Evolutionary conservation across 2,329 filamentous ascomycete species (phyloP).

Genomic region (Scytalidium lignicola): DNA sequence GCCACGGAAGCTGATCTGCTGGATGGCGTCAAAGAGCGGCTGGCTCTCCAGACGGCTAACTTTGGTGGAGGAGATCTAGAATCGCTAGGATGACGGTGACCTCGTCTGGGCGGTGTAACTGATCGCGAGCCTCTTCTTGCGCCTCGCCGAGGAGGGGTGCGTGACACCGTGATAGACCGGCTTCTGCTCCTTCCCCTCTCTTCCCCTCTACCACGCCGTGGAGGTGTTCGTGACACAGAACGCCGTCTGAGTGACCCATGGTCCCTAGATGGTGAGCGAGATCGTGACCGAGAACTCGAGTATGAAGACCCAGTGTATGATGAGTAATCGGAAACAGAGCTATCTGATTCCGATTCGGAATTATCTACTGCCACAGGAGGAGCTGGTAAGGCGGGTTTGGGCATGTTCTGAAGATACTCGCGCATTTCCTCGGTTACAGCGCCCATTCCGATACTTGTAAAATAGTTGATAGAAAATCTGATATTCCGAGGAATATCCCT

Average conservation of each 20-base stretch:
- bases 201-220: slow-evolving; percentile 12
- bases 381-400: slow-evolving; percentile 74
- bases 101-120: slow-evolving; percentile 17
- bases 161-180: slow-evolving; percentile 19
- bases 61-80: slow-evolving; percentile 20
- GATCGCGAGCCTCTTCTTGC: slow-evolving; percentile 12
- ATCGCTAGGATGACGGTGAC: slow-evolving; percentile 12
- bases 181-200: slow-evolving; percentile 19
- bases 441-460: slow-evolving; percentile 96
- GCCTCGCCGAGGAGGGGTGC: slow-evolving; percentile 14
- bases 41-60: slow-evolving; percentile 11
- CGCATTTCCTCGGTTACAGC: slow-evolving; percentile 92
- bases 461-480: slow-evolving; percentile 98
- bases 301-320: slow-evolving; percentile 64
- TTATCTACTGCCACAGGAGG: slow-evolving; percentile 49
- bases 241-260: slow-evolving; percentile 13
- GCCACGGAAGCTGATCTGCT: not conserved
- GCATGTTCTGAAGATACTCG: slow-evolving; percentile 82
- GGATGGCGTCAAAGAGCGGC: slow-evolving; percentile 15
- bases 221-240: slow-evolving; percentile 13
- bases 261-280: slow-evolving; percentile 12
- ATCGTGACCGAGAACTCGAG: slow-evolving; percentile 35
- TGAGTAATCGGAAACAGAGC: slow-evolving; percentile 69
- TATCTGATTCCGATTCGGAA: slow-evolving; percentile 61
- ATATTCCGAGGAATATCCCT: slow-evolving; percentile 84